Evolutionary conservation across 2,329 filamentous ascomycete species (phyloP).

Genomic region (Phialophora tarda): DNA sequence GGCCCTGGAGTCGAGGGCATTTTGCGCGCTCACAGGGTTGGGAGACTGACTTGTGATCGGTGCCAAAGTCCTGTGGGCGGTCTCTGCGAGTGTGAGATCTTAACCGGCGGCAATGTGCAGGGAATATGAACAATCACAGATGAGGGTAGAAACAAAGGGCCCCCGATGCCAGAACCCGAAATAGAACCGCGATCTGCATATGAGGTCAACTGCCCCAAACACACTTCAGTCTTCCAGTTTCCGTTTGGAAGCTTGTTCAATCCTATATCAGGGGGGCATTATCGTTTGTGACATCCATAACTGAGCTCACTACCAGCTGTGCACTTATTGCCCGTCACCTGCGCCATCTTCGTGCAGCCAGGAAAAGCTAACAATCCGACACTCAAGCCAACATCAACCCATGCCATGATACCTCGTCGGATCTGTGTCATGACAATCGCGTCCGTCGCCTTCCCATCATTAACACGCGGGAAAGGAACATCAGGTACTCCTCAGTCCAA

Average conservation of each 20-base stretch:
- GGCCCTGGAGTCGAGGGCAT: slow-evolving; percentile 65
- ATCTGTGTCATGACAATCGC: slow-evolving; percentile 14
- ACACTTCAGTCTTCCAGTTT: background rate
- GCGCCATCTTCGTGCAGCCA: background rate
- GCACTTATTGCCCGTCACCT: background rate
- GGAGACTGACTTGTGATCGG: background rate
- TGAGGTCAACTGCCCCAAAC: background rate
- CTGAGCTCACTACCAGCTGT: background rate
- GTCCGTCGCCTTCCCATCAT: slow-evolving; percentile 14
- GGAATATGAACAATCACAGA: background rate
- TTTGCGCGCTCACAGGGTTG: slow-evolving; percentile 29
- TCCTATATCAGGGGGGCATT: background rate
- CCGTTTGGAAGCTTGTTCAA: background rate
- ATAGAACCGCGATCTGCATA: slow-evolving; percentile 5
- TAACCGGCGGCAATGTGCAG: background rate
- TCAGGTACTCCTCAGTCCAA: slow-evolving; percentile 13
- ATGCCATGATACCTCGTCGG: slow-evolving; percentile 11
- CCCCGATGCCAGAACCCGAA: background rate
- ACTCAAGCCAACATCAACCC: background rate
- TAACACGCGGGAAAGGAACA: slow-evolving; percentile 12
- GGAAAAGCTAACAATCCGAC: slow-evolving; percentile 3
- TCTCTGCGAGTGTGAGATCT: background rate
- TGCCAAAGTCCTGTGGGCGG: background rate
- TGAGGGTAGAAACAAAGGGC: background rate
- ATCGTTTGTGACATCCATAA: background rate